Evolutionary conservation across 805 yeast species (phyloP).

Genomic region (Wickerhamiella allomyrinae): DNA sequence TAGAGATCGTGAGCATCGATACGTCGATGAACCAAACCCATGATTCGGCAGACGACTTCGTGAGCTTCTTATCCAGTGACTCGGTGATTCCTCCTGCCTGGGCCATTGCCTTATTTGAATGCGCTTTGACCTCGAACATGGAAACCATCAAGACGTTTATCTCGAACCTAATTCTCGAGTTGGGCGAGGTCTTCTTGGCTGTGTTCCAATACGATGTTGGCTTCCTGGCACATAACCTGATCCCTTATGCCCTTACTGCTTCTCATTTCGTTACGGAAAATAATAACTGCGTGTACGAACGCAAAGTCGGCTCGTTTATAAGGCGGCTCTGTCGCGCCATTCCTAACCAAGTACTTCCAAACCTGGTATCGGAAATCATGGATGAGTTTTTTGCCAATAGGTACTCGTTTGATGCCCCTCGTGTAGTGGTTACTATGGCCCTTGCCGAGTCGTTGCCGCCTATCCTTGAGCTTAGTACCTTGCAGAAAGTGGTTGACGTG

Average conservation of each 20-base stretch:
- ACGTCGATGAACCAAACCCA: constrained; percentile 76
- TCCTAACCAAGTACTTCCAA: constrained; percentile 18
- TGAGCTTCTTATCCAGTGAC: constrained; percentile 34
- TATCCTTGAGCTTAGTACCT: constrained; percentile 3
- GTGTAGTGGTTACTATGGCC: constrained; percentile 9
- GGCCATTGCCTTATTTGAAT: constrained; percentile 58
- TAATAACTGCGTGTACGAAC: not conserved
- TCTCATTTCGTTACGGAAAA: constrained; percentile 36
- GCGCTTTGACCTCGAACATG: constrained; percentile 63
- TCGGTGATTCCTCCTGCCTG: constrained; percentile 51
- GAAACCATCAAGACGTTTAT: constrained; percentile 61
- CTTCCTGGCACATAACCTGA: constrained; percentile 31
- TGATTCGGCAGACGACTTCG: constrained; percentile 56
- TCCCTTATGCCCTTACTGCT: constrained; percentile 52
- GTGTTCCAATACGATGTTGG: constrained; percentile 32
- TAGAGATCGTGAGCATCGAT: constrained; percentile 71
- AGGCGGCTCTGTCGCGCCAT: constrained; percentile 25
- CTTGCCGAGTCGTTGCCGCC: constrained; percentile 4
- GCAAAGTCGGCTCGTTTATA: constrained; percentile 27
- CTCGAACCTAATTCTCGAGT: constrained; percentile 38
- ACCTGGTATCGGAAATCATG: constrained; percentile 26
- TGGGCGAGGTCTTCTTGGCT: constrained; percentile 33
- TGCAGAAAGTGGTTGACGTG: constrained; percentile 11
- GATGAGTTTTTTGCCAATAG: constrained; percentile 34
- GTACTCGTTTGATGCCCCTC: constrained; percentile 45